Percentiles rank a stretch among this genome's conserved stretches.
phyloP scores from a whole-genome alignment of 495 filamentous ascomycete genomes.

The Astrocystis sublimbata region DNA sequence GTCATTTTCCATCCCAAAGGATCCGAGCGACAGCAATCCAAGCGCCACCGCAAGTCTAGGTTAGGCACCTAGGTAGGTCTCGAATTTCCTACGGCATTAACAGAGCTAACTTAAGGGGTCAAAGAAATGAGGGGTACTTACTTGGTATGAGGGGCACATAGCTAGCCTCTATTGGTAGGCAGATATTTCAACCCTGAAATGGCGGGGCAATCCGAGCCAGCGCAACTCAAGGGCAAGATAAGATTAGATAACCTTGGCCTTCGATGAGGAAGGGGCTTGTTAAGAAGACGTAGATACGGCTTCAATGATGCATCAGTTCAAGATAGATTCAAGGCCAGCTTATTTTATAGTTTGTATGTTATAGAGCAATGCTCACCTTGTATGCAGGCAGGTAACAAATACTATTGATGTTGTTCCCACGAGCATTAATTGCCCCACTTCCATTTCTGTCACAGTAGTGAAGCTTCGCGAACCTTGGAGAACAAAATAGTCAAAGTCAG shows the following conservation, averaged over 20 bases:
- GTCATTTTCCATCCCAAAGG: background rate
- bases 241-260: background rate
- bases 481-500: slow-evolving; percentile 15
- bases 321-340: too few species aligned
- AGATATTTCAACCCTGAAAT: background rate
- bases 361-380: too few species aligned
- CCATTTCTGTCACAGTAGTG: slow-evolving; percentile 15
- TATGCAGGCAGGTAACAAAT: too few species aligned
- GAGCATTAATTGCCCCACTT: slow-evolving; percentile 3
- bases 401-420: too few species aligned
- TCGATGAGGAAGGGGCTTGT: too few species aligned
- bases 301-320: too few species aligned
- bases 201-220: slow-evolving; percentile 5
- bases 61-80: too few species aligned
- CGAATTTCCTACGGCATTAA: too few species aligned
- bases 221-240: too few species aligned
- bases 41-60: background rate
- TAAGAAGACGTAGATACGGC: too few species aligned
- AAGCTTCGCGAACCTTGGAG: slow-evolving; percentile 40
- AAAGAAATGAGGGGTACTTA: slow-evolving; percentile 7
- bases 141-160: background rate
- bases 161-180: background rate
- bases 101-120: background rate
- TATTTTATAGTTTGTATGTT: too few species aligned
- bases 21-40: background rate